These are phyloP conservation scores for Emergomyces africanus DNA, from an alignment of 2,329 filamentous ascomycete genomes.

Conservation along the genomic window DNA sequence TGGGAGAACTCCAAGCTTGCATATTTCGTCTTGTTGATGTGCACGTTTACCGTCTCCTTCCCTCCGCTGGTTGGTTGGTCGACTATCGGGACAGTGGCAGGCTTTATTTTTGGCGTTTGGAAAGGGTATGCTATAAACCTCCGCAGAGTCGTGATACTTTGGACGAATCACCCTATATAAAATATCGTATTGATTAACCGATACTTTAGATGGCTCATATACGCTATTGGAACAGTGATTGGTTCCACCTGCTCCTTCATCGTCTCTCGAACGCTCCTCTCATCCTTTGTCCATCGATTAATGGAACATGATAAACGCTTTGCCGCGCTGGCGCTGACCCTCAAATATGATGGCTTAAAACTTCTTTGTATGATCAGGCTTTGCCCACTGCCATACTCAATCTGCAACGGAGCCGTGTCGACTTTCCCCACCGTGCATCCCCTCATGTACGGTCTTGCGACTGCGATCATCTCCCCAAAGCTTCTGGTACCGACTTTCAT, in stretches of 20 bases:
- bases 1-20: slow-evolving; percentile 66
- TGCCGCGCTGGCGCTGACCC: slow-evolving; percentile 70
- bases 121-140: slow-evolving; percentile 45
- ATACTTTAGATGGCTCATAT: slow-evolving; percentile 61
- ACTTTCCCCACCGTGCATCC: slow-evolving; percentile 83
- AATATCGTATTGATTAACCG: neutral
- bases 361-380: slow-evolving; percentile 84
- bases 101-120: slow-evolving; percentile 60
- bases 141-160: slow-evolving; percentile 36
- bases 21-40: slow-evolving; percentile 60
- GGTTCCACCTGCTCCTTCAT: slow-evolving; percentile 73
- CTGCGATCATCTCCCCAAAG: slow-evolving; percentile 71
- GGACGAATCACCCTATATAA: slow-evolving; percentile 38
- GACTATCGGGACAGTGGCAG: slow-evolving; percentile 56
- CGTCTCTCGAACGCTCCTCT: slow-evolving; percentile 65
- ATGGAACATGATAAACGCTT: slow-evolving; percentile 78
- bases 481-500: slow-evolving; percentile 88
- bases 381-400: slow-evolving; percentile 81
- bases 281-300: slow-evolving; percentile 63
- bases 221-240: slow-evolving; percentile 61
- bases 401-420: slow-evolving; percentile 87
- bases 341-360: slow-evolving; percentile 81
- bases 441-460: slow-evolving; percentile 64
- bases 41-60: slow-evolving; percentile 67
- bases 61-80: slow-evolving; percentile 83